Base-by-base conservation (phyloP, 2,329 filamentous ascomycete species). In the Talaromyces sp. region DNA sequence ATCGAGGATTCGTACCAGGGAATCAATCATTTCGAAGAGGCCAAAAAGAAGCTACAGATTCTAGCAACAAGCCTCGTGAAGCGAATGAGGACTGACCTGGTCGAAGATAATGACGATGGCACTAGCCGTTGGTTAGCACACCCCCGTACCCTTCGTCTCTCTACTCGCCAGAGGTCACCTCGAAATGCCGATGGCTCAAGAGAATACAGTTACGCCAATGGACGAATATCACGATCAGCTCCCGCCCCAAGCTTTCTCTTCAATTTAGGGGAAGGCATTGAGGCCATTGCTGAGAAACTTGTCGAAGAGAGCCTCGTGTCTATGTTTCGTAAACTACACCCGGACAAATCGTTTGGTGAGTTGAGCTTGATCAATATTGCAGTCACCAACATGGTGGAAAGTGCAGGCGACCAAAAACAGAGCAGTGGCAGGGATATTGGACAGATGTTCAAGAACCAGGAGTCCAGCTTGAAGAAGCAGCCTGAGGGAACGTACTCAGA, bases 1-100 rank as follows among this genome's bases (percentile, higher is more conserved):
- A 95, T 98, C 65, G 94, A 98, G 72, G 93, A 98, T 75, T 95
- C 92, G 16, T 98, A 96, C 73, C 83, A 85, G 28, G 86, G 87
- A 0, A 79, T 96, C 1, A 85, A 89, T 66, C 87, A 82, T 0
- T 72, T 89, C 57, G 74, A 85, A 0, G 83, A 87, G 62, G 86
- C 96, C 33, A 77, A 80, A 50, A 85, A 84, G 65, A 89, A 96
- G 75, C 79, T 97, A 47, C 75, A 79, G n/a, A 82, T 85, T 63
- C 78, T 97, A 2, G 82, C 89, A 0, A 80, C 79, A 12, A 92
- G 89, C 66, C 79, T 98, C 9, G 74, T 97, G 12, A 85, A 85
- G 34, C 85, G 93, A 34, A 93, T 97, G 89, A 86, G 89, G 51
- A 78, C 83, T 1, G 94, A 98, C 71, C 81, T 97, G 1, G 75